Percentiles rank a stretch among this genome's conserved stretches.
Evolutionary conservation across 768 basidiomycete genomes (phyloP).

Genomic region (Boletus rubropictus): DNA sequence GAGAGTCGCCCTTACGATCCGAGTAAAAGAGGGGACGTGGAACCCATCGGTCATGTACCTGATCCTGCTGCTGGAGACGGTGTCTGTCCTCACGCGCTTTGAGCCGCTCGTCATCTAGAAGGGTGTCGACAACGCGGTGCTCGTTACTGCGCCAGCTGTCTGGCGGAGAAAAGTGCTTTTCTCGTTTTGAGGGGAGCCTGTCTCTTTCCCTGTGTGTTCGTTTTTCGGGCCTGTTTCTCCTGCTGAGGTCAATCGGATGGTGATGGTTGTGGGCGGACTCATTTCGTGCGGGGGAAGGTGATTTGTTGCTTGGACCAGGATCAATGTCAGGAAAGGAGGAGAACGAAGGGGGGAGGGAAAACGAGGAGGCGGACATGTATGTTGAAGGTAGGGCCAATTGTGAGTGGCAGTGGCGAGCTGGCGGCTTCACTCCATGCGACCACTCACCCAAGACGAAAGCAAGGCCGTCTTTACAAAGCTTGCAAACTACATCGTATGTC

Average conservation of each 20-base stretch:
- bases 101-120: slow-evolving; percentile 27
- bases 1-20: slow-evolving; percentile 59
- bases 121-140: slow-evolving; percentile 7
- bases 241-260: slow-evolving; percentile 10
- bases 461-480: slow-evolving; percentile 95
- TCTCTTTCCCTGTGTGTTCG: slow-evolving; percentile 26
- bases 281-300: slow-evolving; percentile 13
- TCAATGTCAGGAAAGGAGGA: slow-evolving; percentile 64
- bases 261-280: slow-evolving; percentile 11
- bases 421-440: slow-evolving; percentile 59
- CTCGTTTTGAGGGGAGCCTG: slow-evolving; percentile 28
- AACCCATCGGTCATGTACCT: slow-evolving; percentile 22
- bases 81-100: slow-evolving; percentile 34
- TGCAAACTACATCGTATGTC: slow-evolving; percentile 88
- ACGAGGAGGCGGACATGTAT: slow-evolving; percentile 50
- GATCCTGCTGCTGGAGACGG: slow-evolving; percentile 16
- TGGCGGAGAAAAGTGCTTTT: slow-evolving; percentile 25
- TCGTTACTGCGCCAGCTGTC: slow-evolving; percentile 22
- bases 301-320: slow-evolving; percentile 34
- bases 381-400: slow-evolving; percentile 1
- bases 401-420: slow-evolving; percentile 6
- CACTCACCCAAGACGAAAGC: slow-evolving; percentile 94
- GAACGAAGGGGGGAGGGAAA: slow-evolving; percentile 59
- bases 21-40: slow-evolving; percentile 46
- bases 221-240: slow-evolving; percentile 19